A percentile compares a stretch with the other conserved stretches of the same genome.
Conservation (phyloP, 495 filamentous ascomycete genomes). For the Pyrenula massariospora region DNA sequence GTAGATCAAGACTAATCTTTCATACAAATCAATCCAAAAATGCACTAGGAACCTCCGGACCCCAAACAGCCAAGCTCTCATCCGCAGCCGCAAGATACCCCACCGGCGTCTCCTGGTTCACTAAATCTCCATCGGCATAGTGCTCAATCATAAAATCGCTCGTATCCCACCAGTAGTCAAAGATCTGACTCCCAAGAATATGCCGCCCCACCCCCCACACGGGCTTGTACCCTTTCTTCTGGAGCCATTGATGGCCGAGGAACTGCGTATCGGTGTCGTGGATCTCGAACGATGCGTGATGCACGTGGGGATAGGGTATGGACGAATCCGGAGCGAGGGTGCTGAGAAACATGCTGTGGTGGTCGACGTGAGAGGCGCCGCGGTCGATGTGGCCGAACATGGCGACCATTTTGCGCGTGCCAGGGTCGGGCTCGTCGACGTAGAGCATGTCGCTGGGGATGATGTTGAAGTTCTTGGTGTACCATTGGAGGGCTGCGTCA, state of each 20-base stretch:
- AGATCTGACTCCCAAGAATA: slow-evolving; percentile 63
- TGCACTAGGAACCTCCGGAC: slow-evolving; percentile 15
- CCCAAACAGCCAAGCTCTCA: slow-evolving; percentile 20
- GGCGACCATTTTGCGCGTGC: slow-evolving; percentile 33
- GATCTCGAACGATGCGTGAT: slow-evolving; percentile 65
- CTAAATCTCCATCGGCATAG: slow-evolving; percentile 58
- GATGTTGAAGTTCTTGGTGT: slow-evolving; percentile 57
- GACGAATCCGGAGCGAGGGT: slow-evolving; percentile 12
- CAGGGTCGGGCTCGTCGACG: slow-evolving; percentile 7
- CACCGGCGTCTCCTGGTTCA: slow-evolving; percentile 45
- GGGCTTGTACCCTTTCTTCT: slow-evolving; percentile 47
- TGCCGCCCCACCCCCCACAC: slow-evolving; percentile 71
- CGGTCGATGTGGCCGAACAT: slow-evolving; percentile 56
- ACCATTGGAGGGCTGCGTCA: slow-evolving; percentile 45
- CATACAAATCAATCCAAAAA: background rate
- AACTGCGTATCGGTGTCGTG: slow-evolving; percentile 67
- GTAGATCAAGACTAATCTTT: no score
- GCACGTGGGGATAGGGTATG: slow-evolving; percentile 42
- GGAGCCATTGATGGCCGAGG: slow-evolving; percentile 62
- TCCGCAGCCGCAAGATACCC: slow-evolving; percentile 13
- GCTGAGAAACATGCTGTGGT: slow-evolving; percentile 64
- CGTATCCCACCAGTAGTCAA: slow-evolving; percentile 67
- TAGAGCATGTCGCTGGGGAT: slow-evolving; percentile 32
- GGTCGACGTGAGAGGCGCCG: slow-evolving; percentile 49
- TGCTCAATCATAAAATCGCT: slow-evolving; percentile 55